Percentiles rank a stretch among this genome's conserved stretches.
These are phyloP conservation scores for Blumeria hordei DNA, from an alignment of 2,329 filamentous ascomycete species.

Conservation along the genomic window DNA sequence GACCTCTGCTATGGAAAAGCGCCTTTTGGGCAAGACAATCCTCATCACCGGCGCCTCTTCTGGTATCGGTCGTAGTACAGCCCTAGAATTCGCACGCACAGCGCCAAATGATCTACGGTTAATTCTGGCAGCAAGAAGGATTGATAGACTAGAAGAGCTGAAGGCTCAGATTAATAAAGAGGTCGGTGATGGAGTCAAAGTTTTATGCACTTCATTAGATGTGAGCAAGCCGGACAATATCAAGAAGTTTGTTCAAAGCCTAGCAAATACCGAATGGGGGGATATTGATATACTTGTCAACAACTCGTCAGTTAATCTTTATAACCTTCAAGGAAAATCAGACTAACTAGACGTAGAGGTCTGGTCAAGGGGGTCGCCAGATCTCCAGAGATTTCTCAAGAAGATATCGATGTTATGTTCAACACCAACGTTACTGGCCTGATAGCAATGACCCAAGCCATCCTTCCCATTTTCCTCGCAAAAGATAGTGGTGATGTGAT, in stretches of 20 bases:
- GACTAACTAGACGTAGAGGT: conserved; percentile 28
- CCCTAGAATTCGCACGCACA: conserved; percentile 81
- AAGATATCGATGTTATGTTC: conserved; percentile 75
- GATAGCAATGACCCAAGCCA: conserved; percentile 87
- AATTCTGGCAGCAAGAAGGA: conserved; percentile 66
- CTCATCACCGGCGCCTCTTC: conserved; percentile 81
- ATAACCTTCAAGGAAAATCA: conserved; percentile 2
- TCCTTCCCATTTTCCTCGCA: conserved; percentile 59
- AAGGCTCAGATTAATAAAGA: conserved; percentile 38
- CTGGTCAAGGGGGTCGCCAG: conserved; percentile 73
- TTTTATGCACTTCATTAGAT: conserved; percentile 56
- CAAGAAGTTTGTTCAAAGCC: conserved; percentile 38
- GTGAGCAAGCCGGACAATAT: conserved; percentile 60
- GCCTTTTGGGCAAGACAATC: conserved; percentile 79
- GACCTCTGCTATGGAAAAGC: conserved; percentile 39
- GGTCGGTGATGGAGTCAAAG: conserved; percentile 2
- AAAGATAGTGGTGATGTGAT: conserved; percentile 72
- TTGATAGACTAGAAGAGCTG: conserved; percentile 53
- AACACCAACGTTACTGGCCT: conserved; percentile 81
- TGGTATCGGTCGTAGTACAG: conserved; percentile 67
- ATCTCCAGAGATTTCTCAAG: conserved; percentile 60
- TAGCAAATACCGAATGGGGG: conserved; percentile 46
- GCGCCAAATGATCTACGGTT: conserved; percentile 56
- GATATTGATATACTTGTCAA: conserved; percentile 80
- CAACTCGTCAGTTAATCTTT: conserved; percentile 48